A percentile compares a stretch with the other conserved stretches of the same genome.
These are phyloP conservation scores for Fulvia fulva DNA, from an alignment of 2,329 filamentous ascomycete species.

Conservation along the genomic window DNA sequence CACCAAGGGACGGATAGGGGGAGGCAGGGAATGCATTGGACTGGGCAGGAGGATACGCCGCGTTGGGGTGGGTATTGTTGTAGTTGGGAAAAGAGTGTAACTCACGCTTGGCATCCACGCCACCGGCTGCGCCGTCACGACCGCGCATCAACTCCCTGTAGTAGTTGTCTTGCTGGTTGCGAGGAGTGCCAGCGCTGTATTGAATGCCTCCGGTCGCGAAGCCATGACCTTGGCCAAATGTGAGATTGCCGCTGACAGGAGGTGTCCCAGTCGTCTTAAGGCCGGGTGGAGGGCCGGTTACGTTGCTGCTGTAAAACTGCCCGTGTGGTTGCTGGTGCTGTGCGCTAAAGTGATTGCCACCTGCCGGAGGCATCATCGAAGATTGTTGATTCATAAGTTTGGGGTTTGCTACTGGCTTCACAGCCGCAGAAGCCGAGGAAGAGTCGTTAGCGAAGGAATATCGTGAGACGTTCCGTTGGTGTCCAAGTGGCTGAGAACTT, in stretches of 20 bases:
- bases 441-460: conserved; percentile 82
- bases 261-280: conserved; percentile 93
- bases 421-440: conserved; percentile 55
- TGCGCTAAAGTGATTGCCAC: conserved; percentile 45
- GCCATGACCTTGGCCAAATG: conserved; percentile 85
- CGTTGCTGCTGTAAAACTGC: conserved; percentile 77
- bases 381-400: conserved; percentile 80
- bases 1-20: conserved; percentile 24
- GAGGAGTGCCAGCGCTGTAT: conserved; percentile 55
- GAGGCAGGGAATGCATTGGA: conserved; percentile 22
- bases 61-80: conserved; percentile 19
- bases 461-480: conserved; percentile 78
- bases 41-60: conserved; percentile 24
- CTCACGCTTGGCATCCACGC: conserved; percentile 32
- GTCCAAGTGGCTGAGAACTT: conserved; percentile 44
- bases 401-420: conserved; percentile 74
- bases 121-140: conserved; percentile 16
- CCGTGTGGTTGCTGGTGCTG: conserved; percentile 54
- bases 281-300: conserved; percentile 90
- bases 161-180: conserved; percentile 26
- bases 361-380: conserved; percentile 69
- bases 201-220: conserved; percentile 65
- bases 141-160: conserved; percentile 23
- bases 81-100: conserved; percentile 29
- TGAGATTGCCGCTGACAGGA: conserved; percentile 70